Conservation (phyloP, 2,329 filamentous ascomycete genomes). For the Thermothelomyces thermophilus region DNA sequence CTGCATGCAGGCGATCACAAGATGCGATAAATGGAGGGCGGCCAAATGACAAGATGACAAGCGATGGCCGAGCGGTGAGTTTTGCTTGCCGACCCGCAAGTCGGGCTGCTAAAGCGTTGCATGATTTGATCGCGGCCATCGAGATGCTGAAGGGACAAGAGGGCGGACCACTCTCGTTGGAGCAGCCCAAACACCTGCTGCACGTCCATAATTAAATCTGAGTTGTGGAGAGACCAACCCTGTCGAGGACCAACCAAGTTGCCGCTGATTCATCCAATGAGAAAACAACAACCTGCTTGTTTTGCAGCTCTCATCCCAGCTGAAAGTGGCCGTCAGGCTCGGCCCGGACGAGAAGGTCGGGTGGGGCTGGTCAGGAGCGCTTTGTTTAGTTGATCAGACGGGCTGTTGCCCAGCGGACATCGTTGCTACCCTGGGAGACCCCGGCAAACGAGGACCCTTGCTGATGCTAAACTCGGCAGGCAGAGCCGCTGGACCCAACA, state of each 20-base stretch:
- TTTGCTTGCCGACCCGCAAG: neutral
- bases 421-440: neutral
- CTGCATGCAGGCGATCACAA: too few species aligned
- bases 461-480: constrained; percentile 1
- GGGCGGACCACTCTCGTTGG: neutral
- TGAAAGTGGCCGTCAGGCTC: constrained; percentile 5
- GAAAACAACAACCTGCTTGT: neutral
- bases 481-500: constrained; percentile 2
- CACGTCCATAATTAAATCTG: neutral
- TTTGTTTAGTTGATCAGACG: neutral
- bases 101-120: neutral
- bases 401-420: neutral
- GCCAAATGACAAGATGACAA: neutral
- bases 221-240: neutral
- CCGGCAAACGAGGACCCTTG: neutral
- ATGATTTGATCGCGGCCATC: constrained; percentile 1
- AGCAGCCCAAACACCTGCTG: neutral
- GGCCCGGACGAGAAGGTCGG: constrained; percentile 3
- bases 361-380: neutral
- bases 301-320: constrained; percentile 4
- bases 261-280: constrained; percentile 3
- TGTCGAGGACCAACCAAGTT: neutral
- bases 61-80: constrained; percentile 8
- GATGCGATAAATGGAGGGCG: too few species aligned
- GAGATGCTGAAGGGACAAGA: neutral